Evolutionary conservation across 2,329 filamentous ascomycete genomes (phyloP).

Genomic region (Colletotrichum horii): DNA sequence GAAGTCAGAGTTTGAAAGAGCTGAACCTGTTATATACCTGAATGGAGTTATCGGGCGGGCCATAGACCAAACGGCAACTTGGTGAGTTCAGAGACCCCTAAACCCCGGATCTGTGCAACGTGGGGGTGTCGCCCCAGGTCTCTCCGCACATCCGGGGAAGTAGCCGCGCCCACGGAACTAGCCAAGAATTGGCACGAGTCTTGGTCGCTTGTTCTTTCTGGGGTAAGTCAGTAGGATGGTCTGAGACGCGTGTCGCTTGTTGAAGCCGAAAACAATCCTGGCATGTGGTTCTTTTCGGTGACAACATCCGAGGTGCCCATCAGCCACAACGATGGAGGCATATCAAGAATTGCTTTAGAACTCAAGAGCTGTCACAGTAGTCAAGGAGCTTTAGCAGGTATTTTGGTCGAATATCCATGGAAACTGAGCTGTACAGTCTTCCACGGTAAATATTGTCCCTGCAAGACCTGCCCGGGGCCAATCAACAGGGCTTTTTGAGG

Average conservation of each 20-base stretch:
- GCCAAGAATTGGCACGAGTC: background rate
- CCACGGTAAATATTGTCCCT: too few relatives aligned
- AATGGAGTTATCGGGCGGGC: background rate
- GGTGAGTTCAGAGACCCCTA: background rate
- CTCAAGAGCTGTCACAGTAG: too few relatives aligned
- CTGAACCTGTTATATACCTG: background rate
- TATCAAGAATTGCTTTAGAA: too few relatives aligned
- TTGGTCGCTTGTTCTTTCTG: background rate
- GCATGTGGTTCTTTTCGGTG: accelerated
- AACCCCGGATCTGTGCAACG: background rate
- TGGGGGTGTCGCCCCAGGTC: background rate
- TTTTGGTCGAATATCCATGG: too few relatives aligned
- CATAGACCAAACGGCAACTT: background rate
- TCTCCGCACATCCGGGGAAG: background rate
- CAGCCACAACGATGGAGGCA: too few relatives aligned
- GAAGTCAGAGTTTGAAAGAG: background rate
- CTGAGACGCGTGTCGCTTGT: background rate
- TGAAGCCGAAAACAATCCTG: background rate
- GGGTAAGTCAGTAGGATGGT: accelerated
- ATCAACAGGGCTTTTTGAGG: too few relatives aligned
- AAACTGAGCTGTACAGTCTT: too few relatives aligned
- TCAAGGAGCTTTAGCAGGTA: too few relatives aligned
- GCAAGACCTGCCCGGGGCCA: too few relatives aligned
- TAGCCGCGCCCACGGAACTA: background rate
- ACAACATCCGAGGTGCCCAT: background rate